These are phyloP conservation scores for Penicillium occitanis DNA, from an alignment of 2,329 filamentous ascomycete genomes.

Conservation along the genomic window DNA sequence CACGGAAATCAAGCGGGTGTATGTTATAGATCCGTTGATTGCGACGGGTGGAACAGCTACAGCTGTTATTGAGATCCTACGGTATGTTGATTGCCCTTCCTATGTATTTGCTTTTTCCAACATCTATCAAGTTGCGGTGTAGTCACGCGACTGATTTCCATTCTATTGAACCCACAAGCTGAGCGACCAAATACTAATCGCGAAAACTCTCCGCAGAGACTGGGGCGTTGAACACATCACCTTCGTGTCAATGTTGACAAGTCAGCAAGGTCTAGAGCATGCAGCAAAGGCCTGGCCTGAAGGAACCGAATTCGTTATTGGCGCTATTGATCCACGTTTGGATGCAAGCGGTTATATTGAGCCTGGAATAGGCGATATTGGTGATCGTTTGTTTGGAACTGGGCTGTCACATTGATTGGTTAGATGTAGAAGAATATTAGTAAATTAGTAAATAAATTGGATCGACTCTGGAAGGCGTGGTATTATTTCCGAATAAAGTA, in stretches of 20 bases:
- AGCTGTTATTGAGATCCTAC: slow-evolving; percentile 30
- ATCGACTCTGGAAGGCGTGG: background rate
- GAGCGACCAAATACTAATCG: background rate
- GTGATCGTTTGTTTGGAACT: slow-evolving; percentile 33
- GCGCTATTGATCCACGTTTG: slow-evolving; percentile 27
- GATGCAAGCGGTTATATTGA: slow-evolving; percentile 31
- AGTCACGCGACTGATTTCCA: background rate
- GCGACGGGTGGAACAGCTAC: slow-evolving; percentile 31
- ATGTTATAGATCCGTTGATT: slow-evolving; percentile 31
- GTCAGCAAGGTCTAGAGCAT: slow-evolving; percentile 24
- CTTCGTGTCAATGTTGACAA: slow-evolving; percentile 30
- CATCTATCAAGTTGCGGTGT: slow-evolving; percentile 14
- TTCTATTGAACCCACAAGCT: background rate
- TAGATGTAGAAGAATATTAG: background rate
- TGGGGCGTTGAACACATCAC: slow-evolving; percentile 32
- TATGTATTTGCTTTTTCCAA: slow-evolving; percentile 10
- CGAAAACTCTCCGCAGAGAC: slow-evolving; percentile 22
- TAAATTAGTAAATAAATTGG: background rate
- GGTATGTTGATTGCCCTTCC: slow-evolving; percentile 21
- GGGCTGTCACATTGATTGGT: slow-evolving; percentile 16
- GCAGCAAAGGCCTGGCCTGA: slow-evolving; percentile 31
- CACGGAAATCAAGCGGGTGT: slow-evolving; percentile 28
- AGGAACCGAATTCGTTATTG: slow-evolving; percentile 29
- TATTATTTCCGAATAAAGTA: slow-evolving; percentile 1
- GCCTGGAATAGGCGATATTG: slow-evolving; percentile 33